Conservation (phyloP, 2,329 filamentous ascomycete genomes). For the Stagonosporopsis vannaccii region DNA sequence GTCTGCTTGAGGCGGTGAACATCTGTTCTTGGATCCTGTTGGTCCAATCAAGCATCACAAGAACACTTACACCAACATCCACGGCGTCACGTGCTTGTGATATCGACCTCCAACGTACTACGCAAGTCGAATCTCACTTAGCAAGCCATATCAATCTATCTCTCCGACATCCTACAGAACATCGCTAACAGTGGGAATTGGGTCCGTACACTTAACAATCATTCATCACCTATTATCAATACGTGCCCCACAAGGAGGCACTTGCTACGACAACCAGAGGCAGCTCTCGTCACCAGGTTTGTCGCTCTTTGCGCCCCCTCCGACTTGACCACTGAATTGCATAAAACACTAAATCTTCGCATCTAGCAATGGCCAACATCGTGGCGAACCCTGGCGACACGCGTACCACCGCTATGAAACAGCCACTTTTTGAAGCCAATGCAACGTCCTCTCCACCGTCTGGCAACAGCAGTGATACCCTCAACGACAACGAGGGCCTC, state of each 20-base stretch:
- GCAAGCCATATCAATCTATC: background rate
- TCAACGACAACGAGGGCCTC: constrained; percentile 15
- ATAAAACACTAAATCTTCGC: background rate
- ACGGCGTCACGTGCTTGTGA: background rate
- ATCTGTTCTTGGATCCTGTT: background rate
- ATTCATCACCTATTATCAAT: background rate
- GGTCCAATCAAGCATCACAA: background rate
- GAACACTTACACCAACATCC: constrained; percentile 4
- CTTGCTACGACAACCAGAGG: background rate
- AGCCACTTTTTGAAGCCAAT: background rate
- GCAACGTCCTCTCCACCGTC: constrained; percentile 8
- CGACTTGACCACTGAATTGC: too few relatives aligned
- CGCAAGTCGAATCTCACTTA: background rate
- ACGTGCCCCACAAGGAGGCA: background rate
- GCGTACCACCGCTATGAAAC: background rate
- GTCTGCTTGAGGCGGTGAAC: constrained; percentile 6
- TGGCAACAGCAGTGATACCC: constrained; percentile 22
- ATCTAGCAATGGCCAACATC: background rate
- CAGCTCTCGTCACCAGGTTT: too few relatives aligned
- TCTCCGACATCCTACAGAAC: background rate
- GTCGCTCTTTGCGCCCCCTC: too few relatives aligned
- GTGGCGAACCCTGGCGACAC: background rate
- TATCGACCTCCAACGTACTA: background rate
- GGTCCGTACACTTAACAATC: background rate
- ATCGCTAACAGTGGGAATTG: background rate